Evolutionary conservation across 805 yeast genomes (phyloP), one percentile per base, ranked within the genome.

Genomic region (Sugiyamaella chiloensis): DNA sequence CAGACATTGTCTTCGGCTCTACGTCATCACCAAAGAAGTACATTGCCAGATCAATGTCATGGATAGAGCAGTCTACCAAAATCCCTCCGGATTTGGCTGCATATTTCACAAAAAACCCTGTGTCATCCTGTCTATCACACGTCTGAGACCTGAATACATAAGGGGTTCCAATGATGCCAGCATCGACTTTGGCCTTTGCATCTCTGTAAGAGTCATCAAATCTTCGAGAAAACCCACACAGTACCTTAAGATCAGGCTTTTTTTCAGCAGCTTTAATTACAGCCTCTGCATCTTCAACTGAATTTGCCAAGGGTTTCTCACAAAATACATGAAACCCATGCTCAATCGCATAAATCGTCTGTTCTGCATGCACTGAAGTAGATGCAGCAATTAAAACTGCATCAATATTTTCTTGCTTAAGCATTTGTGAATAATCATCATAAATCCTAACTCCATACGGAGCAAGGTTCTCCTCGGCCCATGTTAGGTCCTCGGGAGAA

Each of bases 51-150:
- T 57, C 61, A 23, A 58, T 42, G 35, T 57, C 61, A 35, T 58
- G 61, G 16, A 57, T 55, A 16, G 47, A 30, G 39, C 52, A 48
- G 46, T 57, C 61, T n/a, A 55, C 53, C 27, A 58, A 49, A 21
- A 58, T 58, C 8, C 61, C 60, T n/a, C 61, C 61, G 5, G 61
- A 58, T 23, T 36, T 44, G 26, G 46, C 52, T 42, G 55, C 50
- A 39, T 55, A 58, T 30, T 56, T 47, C 45, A 52, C 44, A 27
- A 58, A 52, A 19, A 46, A 46, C 8, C 47, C 50, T 12, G 45
- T 36, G n/a, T 31, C 24, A 41, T 47, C 42, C 9, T 39, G 40
- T 26, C 40, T 40, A 29, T 55, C 60, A 12, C 55, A 36, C 7
- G 56, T 55, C 43, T 53, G 56, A 17, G 60, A 53, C 11, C 56